Evolutionary conservation across 129 eudicot genomes (phyloP).

Genomic region (Deinandra increscens): DNA sequence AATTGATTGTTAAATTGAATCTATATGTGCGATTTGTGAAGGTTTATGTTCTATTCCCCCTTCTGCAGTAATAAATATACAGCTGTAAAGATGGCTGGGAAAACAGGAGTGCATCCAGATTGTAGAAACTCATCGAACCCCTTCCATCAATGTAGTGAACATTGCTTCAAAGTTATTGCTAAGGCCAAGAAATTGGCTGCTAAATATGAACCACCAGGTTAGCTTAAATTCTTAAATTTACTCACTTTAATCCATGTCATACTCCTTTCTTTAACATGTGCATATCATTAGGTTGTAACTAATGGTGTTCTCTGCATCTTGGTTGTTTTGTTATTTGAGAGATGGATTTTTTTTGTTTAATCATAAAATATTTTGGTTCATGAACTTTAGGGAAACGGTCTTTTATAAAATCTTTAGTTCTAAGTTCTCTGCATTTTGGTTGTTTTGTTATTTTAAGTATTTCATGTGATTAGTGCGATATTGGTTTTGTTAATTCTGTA

Average conservation of each 20-base stretch:
- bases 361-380: neutral
- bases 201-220: slow-evolving; percentile 43
- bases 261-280: too few species aligned
- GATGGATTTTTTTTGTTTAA: neutral
- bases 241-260: too few species aligned
- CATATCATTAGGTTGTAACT: too few species aligned
- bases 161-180: slow-evolving; percentile 60
- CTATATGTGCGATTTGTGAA: neutral
- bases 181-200: slow-evolving; percentile 47
- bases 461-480: too few species aligned
- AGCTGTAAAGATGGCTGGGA: slow-evolving; percentile 39
- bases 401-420: neutral
- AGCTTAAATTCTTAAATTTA: too few species aligned
- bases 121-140: slow-evolving; percentile 77
- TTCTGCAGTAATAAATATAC: neutral
- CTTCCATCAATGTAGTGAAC: slow-evolving; percentile 70
- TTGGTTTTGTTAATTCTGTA: too few species aligned
- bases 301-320: neutral
- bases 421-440: too few species aligned
- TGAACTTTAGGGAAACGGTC: neutral
- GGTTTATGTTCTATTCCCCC: neutral
- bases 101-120: slow-evolving; percentile 68
- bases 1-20: neutral
- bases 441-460: too few species aligned
- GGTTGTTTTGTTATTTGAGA: neutral